These are phyloP conservation scores for Dicorynia guianensis DNA, from an alignment of 306 rosid genomes.

Conservation along the genomic window DNA sequence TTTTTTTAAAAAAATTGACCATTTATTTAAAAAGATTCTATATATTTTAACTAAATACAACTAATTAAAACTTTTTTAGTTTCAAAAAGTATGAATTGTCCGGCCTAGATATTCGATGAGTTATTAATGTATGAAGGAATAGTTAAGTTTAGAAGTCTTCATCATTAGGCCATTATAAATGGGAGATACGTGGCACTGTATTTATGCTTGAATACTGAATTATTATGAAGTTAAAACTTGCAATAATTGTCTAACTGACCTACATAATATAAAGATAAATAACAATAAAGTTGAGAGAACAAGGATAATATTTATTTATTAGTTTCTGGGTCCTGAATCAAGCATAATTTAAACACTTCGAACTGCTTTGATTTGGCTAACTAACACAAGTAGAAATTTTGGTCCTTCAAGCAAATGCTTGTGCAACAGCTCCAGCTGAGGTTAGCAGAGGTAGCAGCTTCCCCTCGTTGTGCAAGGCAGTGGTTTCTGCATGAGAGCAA, in stretches of 20 bases:
- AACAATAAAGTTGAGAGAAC: background rate
- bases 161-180: background rate
- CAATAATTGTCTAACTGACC: background rate
- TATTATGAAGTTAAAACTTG: slow-evolving; percentile 11
- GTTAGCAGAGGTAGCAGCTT: slow-evolving; percentile 73
- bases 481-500: slow-evolving; percentile 61
- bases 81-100: too few relatives aligned
- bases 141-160: too few relatives aligned
- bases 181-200: too few relatives aligned
- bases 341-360: background rate
- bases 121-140: too few relatives aligned
- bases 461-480: slow-evolving; percentile 61
- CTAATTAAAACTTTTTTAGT: too few relatives aligned
- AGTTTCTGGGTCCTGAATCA: slow-evolving; percentile 1
- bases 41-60: too few relatives aligned
- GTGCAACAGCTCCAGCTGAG: slow-evolving; percentile 68
- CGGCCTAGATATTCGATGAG: too few relatives aligned
- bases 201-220: background rate
- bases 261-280: slow-evolving; percentile 23
- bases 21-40: too few relatives aligned
- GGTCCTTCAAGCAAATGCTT: slow-evolving; percentile 47
- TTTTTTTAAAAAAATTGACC: too few relatives aligned
- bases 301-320: background rate
- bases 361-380: slow-evolving; percentile 31
- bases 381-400: slow-evolving; percentile 12